phyloP scores from a whole-genome alignment of 2,329 filamentous ascomycete genomes.

The Stagonosporopsis chrysanthemi region DNA sequence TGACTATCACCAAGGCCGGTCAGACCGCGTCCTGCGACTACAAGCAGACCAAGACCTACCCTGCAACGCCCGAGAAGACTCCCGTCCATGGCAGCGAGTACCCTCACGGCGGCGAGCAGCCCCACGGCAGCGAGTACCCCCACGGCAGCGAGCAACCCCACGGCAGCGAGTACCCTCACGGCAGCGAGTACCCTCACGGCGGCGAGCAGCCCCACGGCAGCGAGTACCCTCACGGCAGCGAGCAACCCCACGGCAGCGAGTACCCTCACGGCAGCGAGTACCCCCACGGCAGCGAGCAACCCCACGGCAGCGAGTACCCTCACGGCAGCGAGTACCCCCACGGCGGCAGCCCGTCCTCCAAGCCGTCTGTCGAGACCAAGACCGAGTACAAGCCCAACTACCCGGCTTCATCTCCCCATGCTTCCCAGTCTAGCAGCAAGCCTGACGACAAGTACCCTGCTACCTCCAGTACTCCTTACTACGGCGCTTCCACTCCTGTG shows the following conservation, averaged over 20 bases:
- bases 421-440: not conserved
- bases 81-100: too few species aligned
- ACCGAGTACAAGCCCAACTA: slow-evolving; percentile 3
- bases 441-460: slow-evolving; percentile 1
- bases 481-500: slow-evolving; percentile 1
- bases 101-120: too few species aligned
- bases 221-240: slow-evolving; percentile 16
- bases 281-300: slow-evolving; percentile 15
- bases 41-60: slow-evolving; percentile 32
- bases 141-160: too few species aligned
- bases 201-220: too few species aligned
- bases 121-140: too few species aligned
- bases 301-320: too few species aligned
- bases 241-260: too few species aligned
- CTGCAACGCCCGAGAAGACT: slow-evolving; percentile 22
- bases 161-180: slow-evolving; percentile 18
- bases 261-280: slow-evolving; percentile 17
- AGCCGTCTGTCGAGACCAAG: not conserved
- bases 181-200: too few species aligned
- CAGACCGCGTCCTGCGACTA: slow-evolving; percentile 42
- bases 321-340: slow-evolving; percentile 19
- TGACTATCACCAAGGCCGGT: slow-evolving; percentile 44
- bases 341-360: not conserved
- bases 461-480: not conserved
- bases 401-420: not conserved